Conservation (phyloP, 768 basidiomycete species). For the Imleria badia region DNA sequence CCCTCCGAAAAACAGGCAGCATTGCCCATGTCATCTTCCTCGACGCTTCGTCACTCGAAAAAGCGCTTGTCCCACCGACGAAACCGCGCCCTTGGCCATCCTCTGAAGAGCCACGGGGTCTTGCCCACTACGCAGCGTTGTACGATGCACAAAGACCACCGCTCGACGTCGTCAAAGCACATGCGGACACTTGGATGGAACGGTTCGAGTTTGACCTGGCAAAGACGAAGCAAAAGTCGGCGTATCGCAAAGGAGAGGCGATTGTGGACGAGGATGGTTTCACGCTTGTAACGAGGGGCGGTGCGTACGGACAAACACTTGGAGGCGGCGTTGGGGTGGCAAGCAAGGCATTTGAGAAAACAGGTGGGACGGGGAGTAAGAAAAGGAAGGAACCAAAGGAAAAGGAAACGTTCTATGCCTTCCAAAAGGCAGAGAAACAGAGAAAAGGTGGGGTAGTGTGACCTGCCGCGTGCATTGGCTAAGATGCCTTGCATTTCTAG, state of each 20-base stretch:
- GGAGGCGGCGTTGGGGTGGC: slow-evolving; percentile 76
- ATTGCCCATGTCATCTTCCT: slow-evolving; percentile 73
- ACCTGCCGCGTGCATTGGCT: not conserved
- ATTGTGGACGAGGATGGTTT: slow-evolving; percentile 95
- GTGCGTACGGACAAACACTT: slow-evolving; percentile 83
- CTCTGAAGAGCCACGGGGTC: slow-evolving; percentile 59
- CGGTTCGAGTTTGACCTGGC: slow-evolving; percentile 65
- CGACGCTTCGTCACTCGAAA: slow-evolving; percentile 68
- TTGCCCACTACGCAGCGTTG: slow-evolving; percentile 66
- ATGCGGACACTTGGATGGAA: slow-evolving; percentile 77
- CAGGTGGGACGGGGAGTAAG: slow-evolving; percentile 35
- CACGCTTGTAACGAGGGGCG: slow-evolving; percentile 90
- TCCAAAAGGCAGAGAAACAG: slow-evolving; percentile 90
- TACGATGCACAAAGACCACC: slow-evolving; percentile 74
- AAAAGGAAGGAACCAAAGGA: slow-evolving; percentile 63
- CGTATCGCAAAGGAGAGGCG: slow-evolving; percentile 81
- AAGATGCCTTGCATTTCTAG: slow-evolving; percentile 31
- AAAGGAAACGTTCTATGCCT: slow-evolving; percentile 81
- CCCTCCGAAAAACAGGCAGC: slow-evolving; percentile 58
- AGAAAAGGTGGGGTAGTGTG: slow-evolving; percentile 57
- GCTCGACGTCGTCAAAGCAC: slow-evolving; percentile 67
- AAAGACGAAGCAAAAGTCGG: slow-evolving; percentile 57
- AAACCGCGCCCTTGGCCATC: slow-evolving; percentile 69
- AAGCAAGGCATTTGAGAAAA: slow-evolving; percentile 53
- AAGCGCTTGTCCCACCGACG: slow-evolving; percentile 52